These are phyloP conservation scores for Tetrahymena thermophila DNA, from an alignment of 73 alveolate species.

Conservation along the genomic window DNA sequence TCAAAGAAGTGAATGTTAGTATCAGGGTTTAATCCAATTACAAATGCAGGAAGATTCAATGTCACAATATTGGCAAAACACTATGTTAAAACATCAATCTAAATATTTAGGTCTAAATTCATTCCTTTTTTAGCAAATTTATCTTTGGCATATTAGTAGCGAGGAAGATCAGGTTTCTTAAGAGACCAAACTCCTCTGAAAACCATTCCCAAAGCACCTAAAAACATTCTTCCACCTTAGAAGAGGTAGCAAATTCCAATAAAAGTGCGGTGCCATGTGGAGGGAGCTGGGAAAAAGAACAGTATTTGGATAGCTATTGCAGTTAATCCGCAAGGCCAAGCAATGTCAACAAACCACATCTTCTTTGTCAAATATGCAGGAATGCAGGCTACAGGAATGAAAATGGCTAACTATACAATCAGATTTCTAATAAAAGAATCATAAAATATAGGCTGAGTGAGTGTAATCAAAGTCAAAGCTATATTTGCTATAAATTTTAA, in stretches of 20 bases:
- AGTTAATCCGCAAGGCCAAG: slow-evolving; percentile 44
- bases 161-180: slow-evolving; percentile 34
- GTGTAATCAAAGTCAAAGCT: background rate
- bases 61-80: slow-evolving; percentile 15
- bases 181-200: slow-evolving; percentile 26
- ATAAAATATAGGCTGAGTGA: slow-evolving; percentile 25
- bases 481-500: background rate
- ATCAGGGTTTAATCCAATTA: slow-evolving; percentile 20
- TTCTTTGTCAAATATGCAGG: slow-evolving; percentile 32
- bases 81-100: slow-evolving; percentile 21
- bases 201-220: slow-evolving; percentile 38
- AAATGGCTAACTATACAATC: slow-evolving; percentile 9
- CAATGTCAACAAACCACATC: slow-evolving; percentile 43
- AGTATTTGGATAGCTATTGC: slow-evolving; percentile 20
- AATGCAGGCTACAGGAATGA: slow-evolving; percentile 34
- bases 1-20: background rate
- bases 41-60: slow-evolving; percentile 34
- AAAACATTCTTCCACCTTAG: slow-evolving; percentile 45
- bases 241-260: slow-evolving; percentile 22
- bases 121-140: slow-evolving; percentile 15
- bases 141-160: slow-evolving; percentile 39
- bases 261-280: slow-evolving; percentile 20
- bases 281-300: slow-evolving; percentile 6
- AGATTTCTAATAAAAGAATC: slow-evolving; percentile 6
- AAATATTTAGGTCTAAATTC: slow-evolving; percentile 24